phyloP scores from a whole-genome alignment of 495 filamentous ascomycete species.

The Aspergillus ostianus region DNA sequence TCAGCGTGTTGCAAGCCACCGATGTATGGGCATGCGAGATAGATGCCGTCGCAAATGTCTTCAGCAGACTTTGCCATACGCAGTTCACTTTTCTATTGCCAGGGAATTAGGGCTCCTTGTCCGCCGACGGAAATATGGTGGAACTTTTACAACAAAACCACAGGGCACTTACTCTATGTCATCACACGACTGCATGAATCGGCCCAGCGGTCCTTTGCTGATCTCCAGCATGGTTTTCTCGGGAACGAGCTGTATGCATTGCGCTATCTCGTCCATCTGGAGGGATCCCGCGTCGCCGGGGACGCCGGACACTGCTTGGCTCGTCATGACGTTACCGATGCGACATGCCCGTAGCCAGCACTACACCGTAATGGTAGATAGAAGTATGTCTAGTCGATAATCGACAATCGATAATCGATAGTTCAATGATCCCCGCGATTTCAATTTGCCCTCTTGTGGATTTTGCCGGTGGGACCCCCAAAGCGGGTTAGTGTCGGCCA shows the following conservation, averaged over 20 bases:
- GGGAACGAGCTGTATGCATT: conserved; percentile 38
- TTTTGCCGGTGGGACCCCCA: conserved; percentile 29
- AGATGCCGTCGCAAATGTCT: conserved; percentile 38
- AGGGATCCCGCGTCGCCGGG: conserved; percentile 10
- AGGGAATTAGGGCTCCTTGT: conserved; percentile 15
- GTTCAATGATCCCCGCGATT: conserved; percentile 13
- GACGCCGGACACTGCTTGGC: conserved; percentile 17
- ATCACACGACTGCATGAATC: conserved; percentile 34
- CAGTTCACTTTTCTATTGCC: conserved; percentile 34
- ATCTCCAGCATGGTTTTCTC: conserved; percentile 38
- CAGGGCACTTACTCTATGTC: conserved; percentile 33
- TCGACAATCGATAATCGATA: background rate
- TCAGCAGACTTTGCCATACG: conserved; percentile 39
- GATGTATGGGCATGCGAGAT: conserved; percentile 41
- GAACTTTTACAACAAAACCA: background rate
- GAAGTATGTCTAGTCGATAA: no score
- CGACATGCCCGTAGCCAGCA: conserved; percentile 18
- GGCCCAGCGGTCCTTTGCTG: conserved; percentile 39
- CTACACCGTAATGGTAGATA: background rate
- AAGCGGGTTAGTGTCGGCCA: conserved; percentile 30
- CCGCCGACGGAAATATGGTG: background rate
- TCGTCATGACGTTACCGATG: conserved; percentile 24
- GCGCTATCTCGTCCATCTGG: conserved; percentile 38
- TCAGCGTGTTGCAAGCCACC: conserved; percentile 45
- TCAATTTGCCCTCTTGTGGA: conserved; percentile 23